phyloP scores from a whole-genome alignment of 768 basidiomycete genomes.

The Xerocomellus dryophilus region DNA sequence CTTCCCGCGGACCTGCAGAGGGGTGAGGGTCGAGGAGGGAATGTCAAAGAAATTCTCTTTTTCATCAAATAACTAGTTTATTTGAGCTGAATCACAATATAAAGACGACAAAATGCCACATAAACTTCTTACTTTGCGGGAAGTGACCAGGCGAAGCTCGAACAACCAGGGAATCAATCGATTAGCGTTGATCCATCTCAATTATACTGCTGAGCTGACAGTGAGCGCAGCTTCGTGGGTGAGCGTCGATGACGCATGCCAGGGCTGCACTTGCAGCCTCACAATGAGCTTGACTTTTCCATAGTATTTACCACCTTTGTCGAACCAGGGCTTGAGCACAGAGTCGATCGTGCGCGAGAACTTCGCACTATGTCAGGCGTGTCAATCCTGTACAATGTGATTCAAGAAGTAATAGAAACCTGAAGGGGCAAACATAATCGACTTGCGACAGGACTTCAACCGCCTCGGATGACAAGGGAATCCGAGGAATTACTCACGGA shows the following conservation, averaged over 20 bases:
- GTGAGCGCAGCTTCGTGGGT: constrained; percentile 83
- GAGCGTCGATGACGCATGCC: constrained; percentile 74
- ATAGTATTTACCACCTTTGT: constrained; percentile 55
- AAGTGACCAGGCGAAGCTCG: constrained; percentile 71
- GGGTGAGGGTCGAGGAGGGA: constrained; percentile 62
- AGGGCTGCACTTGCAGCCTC: constrained; percentile 71
- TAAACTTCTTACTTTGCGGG: constrained; percentile 48
- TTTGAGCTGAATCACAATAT: not conserved
- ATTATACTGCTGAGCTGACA: constrained; percentile 37
- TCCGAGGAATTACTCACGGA: constrained; percentile 45
- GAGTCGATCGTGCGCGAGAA: constrained; percentile 55
- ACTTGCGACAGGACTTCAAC: constrained; percentile 44
- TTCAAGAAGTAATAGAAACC: constrained; percentile 34
- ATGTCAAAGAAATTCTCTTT: constrained; percentile 83
- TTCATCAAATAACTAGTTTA: constrained; percentile 62
- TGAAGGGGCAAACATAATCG: constrained; percentile 87
- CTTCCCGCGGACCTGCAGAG: constrained; percentile 70
- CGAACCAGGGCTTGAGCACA: constrained; percentile 58
- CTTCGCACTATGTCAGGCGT: constrained; percentile 47
- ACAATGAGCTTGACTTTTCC: constrained; percentile 75
- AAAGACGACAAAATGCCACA: not conserved
- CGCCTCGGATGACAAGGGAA: not conserved
- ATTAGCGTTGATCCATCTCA: not conserved
- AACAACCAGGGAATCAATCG: constrained; percentile 46
- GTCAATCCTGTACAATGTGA: not conserved